These are phyloP conservation scores for Hibiscus syriacus DNA, from an alignment of 345 rosid species.

Conservation along the genomic window DNA sequence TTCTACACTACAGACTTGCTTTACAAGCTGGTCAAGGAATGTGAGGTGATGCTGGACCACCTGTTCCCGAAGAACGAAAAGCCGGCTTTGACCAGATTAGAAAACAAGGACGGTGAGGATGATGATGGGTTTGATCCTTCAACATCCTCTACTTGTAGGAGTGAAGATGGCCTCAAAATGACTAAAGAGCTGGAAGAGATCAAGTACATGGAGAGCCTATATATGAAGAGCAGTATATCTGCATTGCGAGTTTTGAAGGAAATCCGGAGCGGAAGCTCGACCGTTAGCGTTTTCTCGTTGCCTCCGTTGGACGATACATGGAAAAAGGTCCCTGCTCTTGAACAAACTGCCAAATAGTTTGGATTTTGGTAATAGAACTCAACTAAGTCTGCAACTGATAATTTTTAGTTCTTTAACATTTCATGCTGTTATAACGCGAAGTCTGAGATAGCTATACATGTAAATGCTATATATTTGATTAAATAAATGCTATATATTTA, in stretches of 20 bases:
- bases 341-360: conserved; percentile 71
- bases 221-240: conserved; percentile 81
- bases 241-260: conserved; percentile 70
- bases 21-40: not conserved
- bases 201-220: conserved; percentile 54
- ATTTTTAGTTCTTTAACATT: not conserved
- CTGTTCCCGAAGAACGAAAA: not conserved
- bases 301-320: conserved; percentile 78
- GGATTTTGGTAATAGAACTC: not conserved
- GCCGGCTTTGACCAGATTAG: not conserved
- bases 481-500: too few species aligned
- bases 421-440: conserved; percentile 17
- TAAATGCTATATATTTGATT: conserved; percentile 30
- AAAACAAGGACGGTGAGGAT: conserved; percentile 12
- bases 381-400: not conserved
- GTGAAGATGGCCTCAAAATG: conserved; percentile 20
- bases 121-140: conserved; percentile 32
- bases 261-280: conserved; percentile 80
- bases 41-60: not conserved
- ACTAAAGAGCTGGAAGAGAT: conserved; percentile 59
- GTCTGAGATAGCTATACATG: conserved; percentile 25
- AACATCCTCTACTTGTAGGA: conserved; percentile 29
- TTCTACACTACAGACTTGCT: not conserved
- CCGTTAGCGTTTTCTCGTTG: conserved; percentile 74
- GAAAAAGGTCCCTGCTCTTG: conserved; percentile 67